A percentile compares a stretch with the other conserved stretches of the same genome.
phyloP scores from a whole-genome alignment of 495 filamentous ascomycete genomes.

The Platismatia glauca region DNA sequence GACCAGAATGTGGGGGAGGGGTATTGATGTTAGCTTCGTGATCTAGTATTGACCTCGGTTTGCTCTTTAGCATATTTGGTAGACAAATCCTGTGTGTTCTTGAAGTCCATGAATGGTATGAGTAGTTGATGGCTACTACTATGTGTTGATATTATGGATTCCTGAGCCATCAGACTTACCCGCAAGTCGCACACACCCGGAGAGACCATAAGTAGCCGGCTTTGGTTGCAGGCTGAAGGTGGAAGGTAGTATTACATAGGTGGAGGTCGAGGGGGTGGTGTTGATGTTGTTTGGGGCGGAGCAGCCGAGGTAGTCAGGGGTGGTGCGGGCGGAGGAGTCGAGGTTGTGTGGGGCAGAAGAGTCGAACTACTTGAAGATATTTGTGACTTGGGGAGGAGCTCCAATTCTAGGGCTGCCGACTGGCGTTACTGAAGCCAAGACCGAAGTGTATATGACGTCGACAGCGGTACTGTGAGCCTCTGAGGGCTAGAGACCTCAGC shows the following conservation, averaged over 20 bases:
- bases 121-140: no score
- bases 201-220: not conserved
- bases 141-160: no score
- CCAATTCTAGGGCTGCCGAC: not conserved
- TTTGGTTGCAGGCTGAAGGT: not conserved
- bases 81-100: no score
- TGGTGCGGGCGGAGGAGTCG: not conserved
- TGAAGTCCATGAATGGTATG: no score
- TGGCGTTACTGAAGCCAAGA: not conserved
- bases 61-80: no score
- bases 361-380: not conserved
- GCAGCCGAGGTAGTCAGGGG: not conserved
- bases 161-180: not conserved
- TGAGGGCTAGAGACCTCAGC: not conserved
- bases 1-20: no score
- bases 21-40: no score
- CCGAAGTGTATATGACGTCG: not conserved
- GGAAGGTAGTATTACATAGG: no score
- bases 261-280: not conserved
- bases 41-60: no score
- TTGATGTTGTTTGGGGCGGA: not conserved
- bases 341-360: not conserved
- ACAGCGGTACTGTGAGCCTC: not conserved
- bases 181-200: not conserved
- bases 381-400: not conserved